phyloP scores from a whole-genome alignment of 257 asterid genomes.

The Nemophila menziesii region DNA sequence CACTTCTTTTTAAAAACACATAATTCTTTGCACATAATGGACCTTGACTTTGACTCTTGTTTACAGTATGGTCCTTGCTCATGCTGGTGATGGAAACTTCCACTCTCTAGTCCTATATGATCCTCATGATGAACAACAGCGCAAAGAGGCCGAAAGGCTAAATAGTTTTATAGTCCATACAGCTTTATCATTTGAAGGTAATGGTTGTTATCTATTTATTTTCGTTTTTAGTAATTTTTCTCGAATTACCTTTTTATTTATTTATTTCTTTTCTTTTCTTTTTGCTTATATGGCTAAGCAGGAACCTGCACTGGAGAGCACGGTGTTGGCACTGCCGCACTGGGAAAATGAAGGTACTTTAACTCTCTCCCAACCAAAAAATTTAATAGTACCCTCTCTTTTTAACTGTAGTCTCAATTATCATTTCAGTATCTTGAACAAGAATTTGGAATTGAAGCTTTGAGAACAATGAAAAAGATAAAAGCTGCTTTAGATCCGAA shows the following conservation, averaged over 20 bases:
- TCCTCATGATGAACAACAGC: conserved; percentile 51
- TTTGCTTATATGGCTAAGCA: conserved; percentile 17
- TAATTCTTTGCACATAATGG: too few relatives aligned
- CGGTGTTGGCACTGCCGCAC: conserved; percentile 99
- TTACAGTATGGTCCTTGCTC: conserved; percentile 95
- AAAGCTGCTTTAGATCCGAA: conserved; percentile 83
- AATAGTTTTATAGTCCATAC: conserved; percentile 81
- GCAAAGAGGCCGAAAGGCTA: conserved; percentile 79
- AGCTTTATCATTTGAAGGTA: conserved; percentile 93
- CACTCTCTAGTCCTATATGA: conserved; percentile 70
- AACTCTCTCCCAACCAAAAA: too few relatives aligned
- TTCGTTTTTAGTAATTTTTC: too few relatives aligned
- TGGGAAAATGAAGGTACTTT: conserved; percentile 98
- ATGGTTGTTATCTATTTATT: too few relatives aligned
- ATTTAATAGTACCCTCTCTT: too few relatives aligned
- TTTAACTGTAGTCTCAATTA: too few relatives aligned
- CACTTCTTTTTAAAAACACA: too few relatives aligned
- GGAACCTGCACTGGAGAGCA: conserved; percentile 99
- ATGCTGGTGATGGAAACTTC: conserved; percentile 98
- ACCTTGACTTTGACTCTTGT: too few relatives aligned
- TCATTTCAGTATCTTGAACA: conserved; percentile 80
- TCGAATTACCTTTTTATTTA: too few relatives aligned
- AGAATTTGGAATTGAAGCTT: conserved; percentile 86
- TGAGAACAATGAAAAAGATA: conserved; percentile 80
- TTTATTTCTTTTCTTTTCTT: too few relatives aligned